Conservation (phyloP, 345 rosid genomes). For the Aegle marmelos region DNA sequence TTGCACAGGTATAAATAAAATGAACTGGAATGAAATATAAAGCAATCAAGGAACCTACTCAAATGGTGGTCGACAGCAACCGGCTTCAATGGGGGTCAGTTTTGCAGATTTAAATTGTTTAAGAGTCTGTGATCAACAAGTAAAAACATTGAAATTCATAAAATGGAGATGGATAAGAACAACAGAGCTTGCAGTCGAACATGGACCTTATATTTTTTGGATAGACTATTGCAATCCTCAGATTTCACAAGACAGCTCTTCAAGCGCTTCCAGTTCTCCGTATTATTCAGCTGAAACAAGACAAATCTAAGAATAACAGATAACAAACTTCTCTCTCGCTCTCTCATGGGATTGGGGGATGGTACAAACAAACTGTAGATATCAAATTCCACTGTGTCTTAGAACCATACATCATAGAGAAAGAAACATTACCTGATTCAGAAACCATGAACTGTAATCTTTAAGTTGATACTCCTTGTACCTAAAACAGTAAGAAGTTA, state of each 20-base stretch:
- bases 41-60: constrained; percentile 43
- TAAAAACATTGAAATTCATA: constrained; percentile 12
- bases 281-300: constrained; percentile 62
- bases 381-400: not conserved
- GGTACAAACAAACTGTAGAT: not conserved
- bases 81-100: constrained; percentile 82
- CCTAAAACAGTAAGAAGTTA: constrained; percentile 35
- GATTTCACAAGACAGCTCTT: constrained; percentile 94
- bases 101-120: constrained; percentile 68
- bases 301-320: not conserved
- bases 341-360: not conserved
- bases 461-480: constrained; percentile 93
- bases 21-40: not conserved
- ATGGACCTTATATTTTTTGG: constrained; percentile 68
- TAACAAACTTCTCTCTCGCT: not conserved
- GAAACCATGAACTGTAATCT: constrained; percentile 94
- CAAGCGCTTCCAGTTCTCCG: constrained; percentile 63
- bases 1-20: not conserved
- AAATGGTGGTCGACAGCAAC: constrained; percentile 94
- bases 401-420: not conserved
- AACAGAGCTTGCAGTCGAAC: not conserved
- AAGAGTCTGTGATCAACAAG: constrained; percentile 46
- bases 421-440: constrained; percentile 47
- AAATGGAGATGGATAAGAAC: constrained; percentile 11
- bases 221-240: constrained; percentile 60